Evolutionary conservation across 2,329 filamentous ascomycete species (phyloP), one percentile per base, ranked within the genome.

Genomic region (Alternaria sp.): DNA sequence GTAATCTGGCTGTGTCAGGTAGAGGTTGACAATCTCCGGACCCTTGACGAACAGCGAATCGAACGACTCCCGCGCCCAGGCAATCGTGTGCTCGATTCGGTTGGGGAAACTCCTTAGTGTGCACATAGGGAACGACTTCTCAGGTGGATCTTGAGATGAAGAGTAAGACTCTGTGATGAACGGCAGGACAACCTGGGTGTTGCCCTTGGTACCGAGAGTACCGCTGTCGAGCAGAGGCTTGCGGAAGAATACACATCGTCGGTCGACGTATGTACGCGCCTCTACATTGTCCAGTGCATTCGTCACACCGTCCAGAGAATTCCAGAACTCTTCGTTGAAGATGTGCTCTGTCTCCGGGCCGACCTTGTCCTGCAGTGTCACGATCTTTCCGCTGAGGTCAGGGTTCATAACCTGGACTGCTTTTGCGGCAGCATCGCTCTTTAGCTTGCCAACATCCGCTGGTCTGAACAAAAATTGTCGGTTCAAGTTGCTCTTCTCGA

Each of bases 71-170:
- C 96, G 93, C 43, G 94, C 91, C 96, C 96, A 99, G 3, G 96
- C 96, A 79, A 99, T 99, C 1, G 96, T 98, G 81, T 99, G 96
- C 83, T 99, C 94, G 74, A 99, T 99, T 75, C 91, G 91, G 86
- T 99, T 99, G 62, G 96, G 96, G 86, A 99, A 99, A 81, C 94
- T 97, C 77, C 93, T 89, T 66, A 99, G 87, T 6, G 96, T 98
- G 81, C 96, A 99, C 94, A 98, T 98, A 1, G 96, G 96, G 86
- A 99, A 98, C 1, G 96, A 97, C 83, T 97, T 93, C 86, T 99
- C 96, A 0, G 96, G 96, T 1, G 96, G 96, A 79, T 99, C 96
- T 79, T 97, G 95, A 19, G 96, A 98, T 74, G 90, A 93, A 1
- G 96, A 97, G 84, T 99, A 99, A 1, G 96, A 98, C 81, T 99